Percentiles rank a stretch among this genome's conserved stretches.
These are phyloP conservation scores for Stagonosporopsis rhizophila DNA, from an alignment of 2,329 filamentous ascomycete species.

Conservation along the genomic window DNA sequence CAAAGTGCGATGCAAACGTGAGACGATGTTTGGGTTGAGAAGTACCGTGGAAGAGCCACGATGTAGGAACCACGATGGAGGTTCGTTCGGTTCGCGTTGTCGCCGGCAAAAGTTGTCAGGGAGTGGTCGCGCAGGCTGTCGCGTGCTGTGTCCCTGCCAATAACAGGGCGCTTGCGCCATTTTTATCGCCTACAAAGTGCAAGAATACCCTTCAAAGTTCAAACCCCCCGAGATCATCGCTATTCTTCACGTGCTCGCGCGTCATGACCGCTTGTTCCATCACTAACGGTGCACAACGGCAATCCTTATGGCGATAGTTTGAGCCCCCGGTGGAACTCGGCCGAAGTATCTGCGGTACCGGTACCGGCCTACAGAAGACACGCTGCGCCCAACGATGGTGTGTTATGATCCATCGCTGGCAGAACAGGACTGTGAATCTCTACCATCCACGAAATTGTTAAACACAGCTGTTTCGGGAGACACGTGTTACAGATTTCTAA, in stretches of 20 bases:
- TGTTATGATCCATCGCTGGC: not conserved
- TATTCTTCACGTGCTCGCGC: slow-evolving; percentile 8
- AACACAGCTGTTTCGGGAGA: no score
- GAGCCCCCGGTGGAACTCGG: not conserved
- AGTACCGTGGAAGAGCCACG: not conserved
- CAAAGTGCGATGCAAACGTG: not conserved
- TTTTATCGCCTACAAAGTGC: slow-evolving; percentile 11
- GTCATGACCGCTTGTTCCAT: not conserved
- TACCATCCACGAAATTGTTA: no score
- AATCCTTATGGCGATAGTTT: not conserved
- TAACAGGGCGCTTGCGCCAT: slow-evolving; percentile 16
- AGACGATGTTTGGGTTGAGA: not conserved
- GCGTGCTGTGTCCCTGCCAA: slow-evolving; percentile 16
- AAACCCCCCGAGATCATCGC: slow-evolving; percentile 2
- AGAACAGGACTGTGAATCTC: not conserved
- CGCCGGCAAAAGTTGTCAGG: slow-evolving; percentile 17
- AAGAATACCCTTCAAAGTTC: slow-evolving; percentile 16
- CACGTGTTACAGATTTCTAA: no score
- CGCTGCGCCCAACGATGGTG: not conserved
- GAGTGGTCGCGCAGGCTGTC: slow-evolving; percentile 11
- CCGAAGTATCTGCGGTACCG: not conserved
- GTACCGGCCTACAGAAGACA: not conserved
- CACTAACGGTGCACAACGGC: not conserved
- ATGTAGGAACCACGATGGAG: not conserved
- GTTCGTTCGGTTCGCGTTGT: slow-evolving; percentile 1